Base-by-base conservation (phyloP, 305 asterid genomes). In the Salvia sclarea region DNA sequence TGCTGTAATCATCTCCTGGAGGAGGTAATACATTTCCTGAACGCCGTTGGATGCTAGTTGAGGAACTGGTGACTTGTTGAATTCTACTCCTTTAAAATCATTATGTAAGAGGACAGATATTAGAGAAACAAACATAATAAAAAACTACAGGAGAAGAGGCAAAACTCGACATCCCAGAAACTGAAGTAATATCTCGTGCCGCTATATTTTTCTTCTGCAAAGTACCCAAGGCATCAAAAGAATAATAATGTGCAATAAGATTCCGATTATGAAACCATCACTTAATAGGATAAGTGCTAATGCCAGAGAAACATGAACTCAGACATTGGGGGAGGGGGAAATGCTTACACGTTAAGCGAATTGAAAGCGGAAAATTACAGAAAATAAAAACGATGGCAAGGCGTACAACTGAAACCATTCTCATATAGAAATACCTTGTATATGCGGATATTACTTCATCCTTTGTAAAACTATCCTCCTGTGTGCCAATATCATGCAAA, bases 401-500 rank as follows among this genome's bases (percentile, higher is more conserved):
- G n/a, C 60, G 38, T 64, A 24, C 30, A 33, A 33, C 12, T 41
- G 4, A 50, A 24, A 14, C 61, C 45, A 71, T 45, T 44, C 45
- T 43, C 48, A 44, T 22, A 64, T 43, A 53, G 21, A 61, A 66
- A 47, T 88, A 94, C 96, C 98, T 91, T 74, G 97, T 85, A 75
- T 87, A 84, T 28, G 91, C 90, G 2, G 99, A 86, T 84, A 94
- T 84, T 78, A 89, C 80, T 86, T 94, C 99, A 59, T 94, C 99
- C 78, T 94, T 94, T 2, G 97, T 83, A 66, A 87, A 91, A 78
- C 98, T 91, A 73, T 94, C 97, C 77, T 91, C 98, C 70, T 91
- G 95, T 1, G 89, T 83, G 41, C 98, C 99, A 73, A 82, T 60
- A 75, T 94, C 99, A 70, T 94, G 98, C 90, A 91, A 84, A 77